These are phyloP conservation scores for Zymoseptoria passerinii DNA, from an alignment of 2,329 filamentous ascomycete genomes.

Conservation along the genomic window DNA sequence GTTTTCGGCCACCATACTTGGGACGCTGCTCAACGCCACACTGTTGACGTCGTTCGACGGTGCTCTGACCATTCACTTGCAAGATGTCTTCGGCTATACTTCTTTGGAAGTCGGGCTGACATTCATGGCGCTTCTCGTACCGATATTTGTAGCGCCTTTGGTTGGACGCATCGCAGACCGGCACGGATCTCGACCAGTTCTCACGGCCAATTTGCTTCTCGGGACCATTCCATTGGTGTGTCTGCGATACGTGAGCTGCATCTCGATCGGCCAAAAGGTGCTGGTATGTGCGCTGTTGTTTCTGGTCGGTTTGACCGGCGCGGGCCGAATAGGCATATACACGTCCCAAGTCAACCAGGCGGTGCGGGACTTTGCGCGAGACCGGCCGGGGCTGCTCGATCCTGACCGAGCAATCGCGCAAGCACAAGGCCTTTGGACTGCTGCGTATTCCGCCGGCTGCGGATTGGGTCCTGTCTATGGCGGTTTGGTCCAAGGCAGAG, in stretches of 20 bases:
- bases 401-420: not conserved
- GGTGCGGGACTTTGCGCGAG: not conserved
- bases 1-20: not conserved
- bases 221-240: constrained; percentile 1
- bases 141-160: constrained; percentile 1
- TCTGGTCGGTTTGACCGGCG: constrained; percentile 1
- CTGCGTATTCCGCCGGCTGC: not conserved
- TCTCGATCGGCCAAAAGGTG: constrained; percentile 1
- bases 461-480: constrained; percentile 3
- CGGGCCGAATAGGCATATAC: constrained; percentile 1
- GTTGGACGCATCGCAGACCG: constrained; percentile 3
- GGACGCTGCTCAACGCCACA: constrained; percentile 1
- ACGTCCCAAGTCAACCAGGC: constrained; percentile 3
- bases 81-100: not conserved
- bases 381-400: constrained; percentile 1
- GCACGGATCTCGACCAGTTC: not conserved
- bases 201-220: not conserved
- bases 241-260: constrained; percentile 2
- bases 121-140: constrained; percentile 1
- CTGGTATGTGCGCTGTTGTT: constrained; percentile 3
- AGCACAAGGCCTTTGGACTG: constrained; percentile 4
- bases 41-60: constrained; percentile 5
- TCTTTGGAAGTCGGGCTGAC: constrained; percentile 1
- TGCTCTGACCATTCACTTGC: constrained; percentile 3
- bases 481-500: constrained; percentile 3